A percentile compares a stretch with the other conserved stretches of the same genome.
Evolutionary conservation across 192 early-diverging fungal species (phyloP).

Genomic region (Spizellomyces punctatus): DNA sequence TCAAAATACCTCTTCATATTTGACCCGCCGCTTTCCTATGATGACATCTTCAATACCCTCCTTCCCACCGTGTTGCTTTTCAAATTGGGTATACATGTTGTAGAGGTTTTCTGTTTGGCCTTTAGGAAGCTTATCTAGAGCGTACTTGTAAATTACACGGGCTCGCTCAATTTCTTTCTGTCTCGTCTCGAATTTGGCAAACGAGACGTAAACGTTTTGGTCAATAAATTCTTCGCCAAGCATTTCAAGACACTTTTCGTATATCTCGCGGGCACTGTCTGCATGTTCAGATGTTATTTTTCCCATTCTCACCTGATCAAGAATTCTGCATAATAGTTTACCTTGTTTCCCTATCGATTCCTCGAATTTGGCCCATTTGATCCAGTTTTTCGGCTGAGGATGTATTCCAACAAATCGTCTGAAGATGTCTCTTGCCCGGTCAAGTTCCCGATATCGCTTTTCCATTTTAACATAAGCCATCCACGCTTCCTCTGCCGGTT

Average conservation of each 20-base stretch:
- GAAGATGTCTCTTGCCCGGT: conserved; percentile 77
- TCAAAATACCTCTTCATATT: conserved; percentile 76
- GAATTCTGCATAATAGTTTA: conserved; percentile 19
- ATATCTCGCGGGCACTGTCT: conserved; percentile 84
- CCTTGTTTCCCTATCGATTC: conserved; percentile 76
- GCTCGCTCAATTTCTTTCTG: conserved; percentile 92
- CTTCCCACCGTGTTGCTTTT: conserved; percentile 91
- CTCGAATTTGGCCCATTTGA: conserved; percentile 96
- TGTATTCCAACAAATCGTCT: conserved; percentile 86
- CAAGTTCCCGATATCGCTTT: conserved; percentile 77
- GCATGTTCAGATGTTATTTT: conserved; percentile 10
- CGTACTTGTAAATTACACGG: conserved; percentile 94
- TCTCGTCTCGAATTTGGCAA: conserved; percentile 94
- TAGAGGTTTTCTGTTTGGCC: conserved; percentile 83
- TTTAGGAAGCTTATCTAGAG: conserved; percentile 83
- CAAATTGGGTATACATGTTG: conserved; percentile 93
- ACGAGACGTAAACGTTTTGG: conserved; percentile 92
- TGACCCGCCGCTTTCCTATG: conserved; percentile 79
- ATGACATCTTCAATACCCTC: conserved; percentile 93
- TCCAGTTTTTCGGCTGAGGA: conserved; percentile 93
- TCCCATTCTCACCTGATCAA: background rate
- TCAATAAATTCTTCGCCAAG: conserved; percentile 90
- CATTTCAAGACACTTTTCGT: conserved; percentile 80
- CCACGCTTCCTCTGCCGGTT: conserved; percentile 92
- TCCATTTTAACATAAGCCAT: conserved; percentile 94